Base-by-base conservation (phyloP, 1,284 basidiomycete genomes). In the Grifola frondosa region DNA sequence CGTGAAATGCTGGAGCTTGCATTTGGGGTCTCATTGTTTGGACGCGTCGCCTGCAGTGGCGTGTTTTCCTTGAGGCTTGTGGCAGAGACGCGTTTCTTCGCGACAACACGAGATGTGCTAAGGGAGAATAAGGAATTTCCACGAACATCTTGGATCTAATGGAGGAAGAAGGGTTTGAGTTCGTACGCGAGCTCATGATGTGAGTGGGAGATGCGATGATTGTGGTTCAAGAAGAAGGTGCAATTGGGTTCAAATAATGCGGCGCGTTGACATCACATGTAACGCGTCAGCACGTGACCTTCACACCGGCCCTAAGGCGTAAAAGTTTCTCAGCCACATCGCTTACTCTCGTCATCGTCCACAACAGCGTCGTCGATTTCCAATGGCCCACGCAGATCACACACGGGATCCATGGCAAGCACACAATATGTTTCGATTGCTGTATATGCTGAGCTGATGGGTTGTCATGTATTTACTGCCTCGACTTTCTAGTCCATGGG, bases 381-480 rank as follows among this genome's bases (percentile, higher is more conserved):
- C 53, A 58, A 88, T 88, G 86, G 75, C 91, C 29, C 84, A 88
- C 73, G 88, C 88, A 64, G 92, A 96, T 71, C 92, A 95, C 72
- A 89, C 91, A 48, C 75, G 92, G 70, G 91, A 96, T 70, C 92
- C 91, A 55, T 96, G 91, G 92, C 85, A 62, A 48, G 79, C 38
- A 17, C 16, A 21, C 9, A 12, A 16, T 22, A 15, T 40, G 29
- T 22, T 21, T 21, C 23, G 17, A 6, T 5, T n/a, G 16, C 12
- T 22, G 6, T 19, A 6, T 17, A 16, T 10, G 10, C 21, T 31
- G 34, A 16, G 19, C 47, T 58, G 22, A 56, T 36, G 17, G 16
- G 23, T 24, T 25, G 19, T 4, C n/a, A 11, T 20, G 8, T 38
- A n/a, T 24, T 24, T 24, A 39, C 13, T 21, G 30, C 21, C 8